Evolutionary conservation across 768 basidiomycete genomes (phyloP).

Genomic region (Aureoboletus auriporus): DNA sequence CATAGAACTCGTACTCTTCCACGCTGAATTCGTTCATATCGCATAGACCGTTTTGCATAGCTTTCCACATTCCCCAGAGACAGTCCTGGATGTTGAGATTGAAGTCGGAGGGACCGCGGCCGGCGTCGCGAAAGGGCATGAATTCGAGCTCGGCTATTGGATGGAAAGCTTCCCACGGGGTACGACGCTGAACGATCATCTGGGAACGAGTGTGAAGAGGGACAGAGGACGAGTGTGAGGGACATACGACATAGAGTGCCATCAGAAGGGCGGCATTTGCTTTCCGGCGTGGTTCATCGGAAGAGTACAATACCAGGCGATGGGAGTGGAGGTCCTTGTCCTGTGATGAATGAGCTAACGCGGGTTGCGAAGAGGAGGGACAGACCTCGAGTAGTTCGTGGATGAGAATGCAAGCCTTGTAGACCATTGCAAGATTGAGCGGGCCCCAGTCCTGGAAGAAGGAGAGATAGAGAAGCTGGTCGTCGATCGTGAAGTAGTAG

Average conservation of each 20-base stretch:
- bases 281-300: slow-evolving; percentile 79
- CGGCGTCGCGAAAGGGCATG: slow-evolving; percentile 95
- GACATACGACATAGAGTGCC: slow-evolving; percentile 84
- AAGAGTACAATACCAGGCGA: slow-evolving; percentile 83
- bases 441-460: slow-evolving; percentile 97
- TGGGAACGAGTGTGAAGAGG: slow-evolving; percentile 32
- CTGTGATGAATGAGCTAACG: slow-evolving; percentile 37
- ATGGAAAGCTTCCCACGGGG: slow-evolving; percentile 93
- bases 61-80: slow-evolving; percentile 84
- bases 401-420: slow-evolving; percentile 87
- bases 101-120: slow-evolving; percentile 88
- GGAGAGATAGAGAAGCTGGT: slow-evolving; percentile 86
- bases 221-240: slow-evolving; percentile 2
- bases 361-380: slow-evolving; percentile 23
- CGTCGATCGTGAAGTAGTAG: slow-evolving; percentile 92
- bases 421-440: slow-evolving; percentile 88
- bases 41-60: slow-evolving; percentile 86
- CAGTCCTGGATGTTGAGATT: slow-evolving; percentile 92
- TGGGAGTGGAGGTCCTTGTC: slow-evolving; percentile 71
- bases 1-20: slow-evolving; percentile 90
- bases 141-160: slow-evolving; percentile 91
- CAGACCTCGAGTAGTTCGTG: slow-evolving; percentile 81
- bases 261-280: slow-evolving; percentile 94
- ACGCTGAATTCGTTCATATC: slow-evolving; percentile 94
- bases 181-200: slow-evolving; percentile 89